Conservation (phyloP, 176 grass and related monocot species). For the Lolium perenne region DNA sequence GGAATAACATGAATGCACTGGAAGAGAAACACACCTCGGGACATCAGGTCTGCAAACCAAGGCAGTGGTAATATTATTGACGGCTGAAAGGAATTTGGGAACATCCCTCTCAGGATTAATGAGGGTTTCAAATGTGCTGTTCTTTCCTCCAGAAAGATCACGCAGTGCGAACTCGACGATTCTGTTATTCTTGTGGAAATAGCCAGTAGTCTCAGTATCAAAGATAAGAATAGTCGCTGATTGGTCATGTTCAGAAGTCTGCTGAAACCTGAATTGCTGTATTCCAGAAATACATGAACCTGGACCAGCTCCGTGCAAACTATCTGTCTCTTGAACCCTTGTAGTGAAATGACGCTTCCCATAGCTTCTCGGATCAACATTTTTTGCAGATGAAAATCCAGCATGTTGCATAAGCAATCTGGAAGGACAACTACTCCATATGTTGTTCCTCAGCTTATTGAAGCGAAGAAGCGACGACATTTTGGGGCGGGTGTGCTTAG, state of each 20-base stretch:
- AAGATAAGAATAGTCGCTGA: conserved; percentile 73
- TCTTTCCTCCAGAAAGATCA: conserved; percentile 78
- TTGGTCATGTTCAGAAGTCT: conserved; percentile 39
- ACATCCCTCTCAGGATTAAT: conserved; percentile 68
- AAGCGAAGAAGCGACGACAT: conserved; percentile 61
- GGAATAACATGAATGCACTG: conserved; percentile 3
- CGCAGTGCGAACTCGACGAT: conserved; percentile 76
- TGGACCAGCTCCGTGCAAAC: conserved; percentile 34
- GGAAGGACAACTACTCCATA: conserved; percentile 26
- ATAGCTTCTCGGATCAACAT: conserved; percentile 39
- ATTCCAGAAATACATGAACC: conserved; percentile 48
- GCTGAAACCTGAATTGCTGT: conserved; percentile 17
- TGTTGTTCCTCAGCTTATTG: conserved; percentile 55
- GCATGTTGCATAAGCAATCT: conserved; percentile 41
- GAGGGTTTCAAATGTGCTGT: conserved; percentile 85
- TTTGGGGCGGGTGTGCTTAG: conserved; percentile 22
- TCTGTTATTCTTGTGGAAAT: conserved; percentile 38
- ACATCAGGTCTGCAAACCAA: conserved; percentile 69
- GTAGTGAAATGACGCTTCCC: conserved; percentile 47
- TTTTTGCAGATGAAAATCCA: conserved; percentile 44
- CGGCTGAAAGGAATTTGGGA: neutral
- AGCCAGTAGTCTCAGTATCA: conserved; percentile 83
- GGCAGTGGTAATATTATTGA: conserved; percentile 52
- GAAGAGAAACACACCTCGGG: conserved; percentile 60
- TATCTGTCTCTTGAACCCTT: conserved; percentile 33